phyloP scores from a whole-genome alignment of 2,329 filamentous ascomycete species.

The Pseudogymnoascus pannorum region DNA sequence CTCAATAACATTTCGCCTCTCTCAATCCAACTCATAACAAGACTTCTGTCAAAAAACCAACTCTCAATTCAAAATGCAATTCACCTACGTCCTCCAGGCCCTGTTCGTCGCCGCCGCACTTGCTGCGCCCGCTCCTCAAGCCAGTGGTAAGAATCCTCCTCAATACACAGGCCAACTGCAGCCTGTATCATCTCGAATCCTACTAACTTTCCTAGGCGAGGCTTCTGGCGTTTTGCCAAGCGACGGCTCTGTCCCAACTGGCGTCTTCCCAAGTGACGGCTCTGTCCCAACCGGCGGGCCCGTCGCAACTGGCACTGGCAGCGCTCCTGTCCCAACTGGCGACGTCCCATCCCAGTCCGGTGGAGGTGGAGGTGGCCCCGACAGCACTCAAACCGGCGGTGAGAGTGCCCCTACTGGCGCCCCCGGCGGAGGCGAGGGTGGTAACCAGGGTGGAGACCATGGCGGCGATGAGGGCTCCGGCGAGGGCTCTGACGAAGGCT shows the following conservation, averaged over 20 bases:
- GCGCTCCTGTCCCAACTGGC: not conserved
- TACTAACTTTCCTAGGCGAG: not conserved
- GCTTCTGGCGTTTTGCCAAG: not conserved
- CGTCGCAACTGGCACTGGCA: not conserved
- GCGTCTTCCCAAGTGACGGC: not conserved
- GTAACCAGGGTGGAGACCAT: no score
- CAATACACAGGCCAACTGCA: not conserved
- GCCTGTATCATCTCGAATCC: not conserved
- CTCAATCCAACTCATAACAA: not conserved
- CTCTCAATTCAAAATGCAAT: not conserved
- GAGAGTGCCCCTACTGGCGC: not conserved
- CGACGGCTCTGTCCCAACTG: not conserved
- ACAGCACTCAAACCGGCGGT: not conserved
- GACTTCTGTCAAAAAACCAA: not conserved
- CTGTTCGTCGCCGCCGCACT: not conserved
- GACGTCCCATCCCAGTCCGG: not conserved
- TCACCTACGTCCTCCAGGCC: not conserved
- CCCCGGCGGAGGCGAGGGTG: not conserved
- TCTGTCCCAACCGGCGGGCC: not conserved
- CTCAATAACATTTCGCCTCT: not conserved
- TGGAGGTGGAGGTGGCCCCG: not conserved
- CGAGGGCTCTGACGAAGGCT: no score
- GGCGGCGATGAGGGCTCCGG: no score
- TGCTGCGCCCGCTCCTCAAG: slow-evolving; percentile 3
- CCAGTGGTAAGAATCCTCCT: not conserved